Evolutionary conservation across 1,284 basidiomycete genomes (phyloP), one percentile per base, ranked within the genome.

Genomic region (Polyporus tsugae): DNA sequence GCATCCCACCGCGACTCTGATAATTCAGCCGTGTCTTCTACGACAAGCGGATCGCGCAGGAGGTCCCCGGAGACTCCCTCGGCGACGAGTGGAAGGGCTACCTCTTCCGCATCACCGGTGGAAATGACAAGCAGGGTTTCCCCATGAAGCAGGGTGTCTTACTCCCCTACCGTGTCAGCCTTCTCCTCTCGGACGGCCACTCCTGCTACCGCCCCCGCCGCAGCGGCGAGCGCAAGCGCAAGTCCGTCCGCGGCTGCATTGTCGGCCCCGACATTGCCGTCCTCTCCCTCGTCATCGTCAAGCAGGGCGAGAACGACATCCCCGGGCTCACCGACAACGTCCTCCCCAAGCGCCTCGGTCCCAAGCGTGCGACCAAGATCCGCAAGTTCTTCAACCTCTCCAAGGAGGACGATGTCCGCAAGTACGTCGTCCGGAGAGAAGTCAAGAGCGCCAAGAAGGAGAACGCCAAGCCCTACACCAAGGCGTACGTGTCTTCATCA

Each of bases 91-190:
- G 91, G 89, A 96, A 95, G 83, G 97, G 97, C 71, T 99, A 99
- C 86, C 86, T 98, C 82, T 91, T 98, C 89, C 93, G 96, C 79
- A 95, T 99, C 86, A 96, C 95, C 60, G 97, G 97, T 79, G 95
- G 95, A 72, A 97, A 97, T 86, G 95, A 97, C 89, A 96, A 95
- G 85, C 94, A 95, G 81, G 94, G 95, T 83, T 98, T 98, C 91
- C 96, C 96, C 65, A 98, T 98, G 96, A 99, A 99, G 87, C 97
- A 99, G 86, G 97, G 97, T 88, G 95, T 99, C 78, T 93, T 99
- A 74, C 89, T 97, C 77, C 95, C 95, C 75, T 83, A 96, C 86
- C 96, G 97, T 90, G 95, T 97, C 78, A 89, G 91, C 72, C 94
- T 99, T 74, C 94, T 99, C 78, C 95, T 99, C 80, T 81, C 94